Percentiles rank a stretch among this genome's conserved stretches.
These are phyloP conservation scores for Xerocomus nothofagi DNA, from an alignment of 1,284 basidiomycete species.

Conservation along the genomic window DNA sequence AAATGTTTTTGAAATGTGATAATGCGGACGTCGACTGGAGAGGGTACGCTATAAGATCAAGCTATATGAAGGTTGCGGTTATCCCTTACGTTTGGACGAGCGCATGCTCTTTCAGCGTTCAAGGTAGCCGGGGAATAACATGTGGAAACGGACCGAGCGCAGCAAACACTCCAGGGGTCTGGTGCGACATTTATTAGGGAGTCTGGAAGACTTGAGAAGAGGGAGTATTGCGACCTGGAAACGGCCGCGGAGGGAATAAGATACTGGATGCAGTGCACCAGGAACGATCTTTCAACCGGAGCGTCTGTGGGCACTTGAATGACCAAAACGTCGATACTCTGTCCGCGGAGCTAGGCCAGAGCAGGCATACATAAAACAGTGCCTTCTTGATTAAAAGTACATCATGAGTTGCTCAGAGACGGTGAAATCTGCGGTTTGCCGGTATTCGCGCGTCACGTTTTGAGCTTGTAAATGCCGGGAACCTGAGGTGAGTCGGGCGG, in stretches of 20 bases:
- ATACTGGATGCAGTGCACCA: background rate
- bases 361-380: conserved; percentile 8
- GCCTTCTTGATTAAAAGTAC: background rate
- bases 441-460: background rate
- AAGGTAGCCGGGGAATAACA: background rate
- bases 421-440: background rate
- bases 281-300: conserved; percentile 5
- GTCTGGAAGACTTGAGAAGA: background rate
- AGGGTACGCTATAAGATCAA: background rate
- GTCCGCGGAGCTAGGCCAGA: conserved; percentile 16
- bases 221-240: background rate
- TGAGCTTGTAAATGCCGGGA: background rate
- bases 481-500: conserved; percentile 2
- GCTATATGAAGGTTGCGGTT: background rate
- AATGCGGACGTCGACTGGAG: conserved; percentile 4
- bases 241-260: background rate
- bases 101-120: background rate
- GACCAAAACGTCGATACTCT: conserved; percentile 10
- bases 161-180: background rate
- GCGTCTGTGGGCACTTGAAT: background rate
- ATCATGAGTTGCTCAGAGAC: background rate
- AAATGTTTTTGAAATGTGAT: background rate
- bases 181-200: background rate
- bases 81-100: conserved; percentile 20
- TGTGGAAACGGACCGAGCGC: background rate